phyloP scores from a whole-genome alignment of 2,329 filamentous ascomycete species.

The Talaromyces marneffei region DNA sequence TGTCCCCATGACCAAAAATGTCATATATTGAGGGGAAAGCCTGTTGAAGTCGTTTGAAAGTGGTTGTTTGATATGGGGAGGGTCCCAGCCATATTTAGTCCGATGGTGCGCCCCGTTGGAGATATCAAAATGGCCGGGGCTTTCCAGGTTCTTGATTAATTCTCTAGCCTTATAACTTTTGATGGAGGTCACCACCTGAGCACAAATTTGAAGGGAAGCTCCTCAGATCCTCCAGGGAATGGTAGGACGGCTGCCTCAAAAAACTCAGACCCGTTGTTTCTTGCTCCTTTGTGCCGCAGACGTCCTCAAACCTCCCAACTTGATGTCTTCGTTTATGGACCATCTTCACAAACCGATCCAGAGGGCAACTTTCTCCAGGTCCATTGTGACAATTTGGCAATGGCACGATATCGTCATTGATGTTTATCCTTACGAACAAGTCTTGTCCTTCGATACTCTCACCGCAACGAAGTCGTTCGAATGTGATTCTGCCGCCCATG shows the following conservation, averaged over 20 bases:
- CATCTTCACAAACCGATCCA: slow-evolving; percentile 40
- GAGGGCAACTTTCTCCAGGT: slow-evolving; percentile 44
- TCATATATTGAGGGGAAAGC: neutral
- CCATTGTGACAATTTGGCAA: slow-evolving; percentile 44
- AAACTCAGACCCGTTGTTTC: slow-evolving; percentile 44
- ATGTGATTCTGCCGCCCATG: slow-evolving; percentile 52
- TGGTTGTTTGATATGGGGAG: neutral
- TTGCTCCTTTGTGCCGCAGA: slow-evolving; percentile 42
- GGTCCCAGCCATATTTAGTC: neutral
- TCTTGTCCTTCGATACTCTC: neutral
- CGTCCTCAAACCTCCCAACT: slow-evolving; percentile 44
- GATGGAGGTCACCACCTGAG: neutral
- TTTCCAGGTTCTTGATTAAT: neutral
- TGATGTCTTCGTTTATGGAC: slow-evolving; percentile 38
- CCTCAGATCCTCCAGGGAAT: neutral
- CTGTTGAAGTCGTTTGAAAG: neutral
- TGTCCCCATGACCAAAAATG: neutral
- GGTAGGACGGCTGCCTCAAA: slow-evolving; percentile 38
- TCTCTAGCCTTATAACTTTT: neutral
- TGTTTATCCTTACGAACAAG: slow-evolving; percentile 47
- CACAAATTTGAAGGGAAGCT: neutral
- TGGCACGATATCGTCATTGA: slow-evolving; percentile 53
- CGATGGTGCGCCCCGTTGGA: neutral
- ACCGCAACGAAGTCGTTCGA: slow-evolving; percentile 49
- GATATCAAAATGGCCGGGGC: neutral